Evolutionary conservation across 192 early-diverging fungal species (phyloP), one percentile per base, ranked within the genome.

Genomic region (Globomyces pollinis-pini): DNA sequence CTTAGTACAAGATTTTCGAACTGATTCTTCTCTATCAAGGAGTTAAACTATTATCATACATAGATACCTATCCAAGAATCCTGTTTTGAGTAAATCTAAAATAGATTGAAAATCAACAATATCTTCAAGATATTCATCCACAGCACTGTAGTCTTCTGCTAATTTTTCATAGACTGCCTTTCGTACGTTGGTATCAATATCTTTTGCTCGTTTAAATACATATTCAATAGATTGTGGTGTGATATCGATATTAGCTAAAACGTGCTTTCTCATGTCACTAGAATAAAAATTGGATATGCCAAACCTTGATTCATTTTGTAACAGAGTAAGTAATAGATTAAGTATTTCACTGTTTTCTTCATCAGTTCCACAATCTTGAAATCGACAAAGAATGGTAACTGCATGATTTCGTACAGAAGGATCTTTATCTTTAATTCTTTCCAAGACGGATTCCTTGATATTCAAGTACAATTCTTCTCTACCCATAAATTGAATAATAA

Each of bases 401-500:
- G 88, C 88, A 34, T 91, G 81, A 13, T 84, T 77, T 1, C 91
- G 77, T 44, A 91, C 81, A 3, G 69, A 63, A 1, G 85, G 49
- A 61, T 93, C 91, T 64, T 89, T 90, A 62, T 93, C 91, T 42
- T 71, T 70, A 61, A 89, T 69, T 47, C 88, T 79, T 63, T 86
- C 86, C 60, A 72, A 70, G 11, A 91, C 72, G 36, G 77, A 69
- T 20, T 70, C 73, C 64, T 78, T 83, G 47, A 93, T 71, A 18
- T 86, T 62, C 54, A 79, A 73, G 59, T 87, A 90, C 12, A 90
- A 62, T 52, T 86, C 84, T 61, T 87, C 88, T 63, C 81, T 85
- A n/a, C n/a, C n/a, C n/a, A n/a, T n/a, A n/a, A n/a, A n/a, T n/a
- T n/a, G n/a, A n/a, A n/a, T n/a, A n/a, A n/a, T n/a, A n/a, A n/a